Evolutionary conservation across 306 rosid genomes (phyloP), one percentile per base, ranked within the genome.

Genomic region (Adenanthera pavonina): DNA sequence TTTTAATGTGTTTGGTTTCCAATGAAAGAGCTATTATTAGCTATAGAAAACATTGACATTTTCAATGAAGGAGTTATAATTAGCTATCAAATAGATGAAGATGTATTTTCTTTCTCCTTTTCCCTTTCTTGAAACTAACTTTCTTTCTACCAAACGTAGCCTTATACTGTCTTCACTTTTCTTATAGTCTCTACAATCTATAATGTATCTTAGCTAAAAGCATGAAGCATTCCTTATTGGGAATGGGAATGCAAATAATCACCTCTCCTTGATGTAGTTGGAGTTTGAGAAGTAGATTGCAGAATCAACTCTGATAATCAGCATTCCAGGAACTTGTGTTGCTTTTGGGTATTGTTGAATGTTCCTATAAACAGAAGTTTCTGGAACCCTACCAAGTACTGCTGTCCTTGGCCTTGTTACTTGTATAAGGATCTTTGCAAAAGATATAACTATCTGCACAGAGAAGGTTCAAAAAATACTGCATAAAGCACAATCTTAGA

Each of bases 201-300:
- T 6, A 4, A 4, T 4, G 6, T 41, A 4, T 4, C 46, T 41
- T 7, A 41, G 46, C 46, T 41, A 41, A 3, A 41, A 38, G 41
- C 41, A 38, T 38, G 4, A 38, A 38, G 5, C 16, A 25, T 60
- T 60, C 9, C 65, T 20, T 9, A 59, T 25, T 20, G 38, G 19
- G 49, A 12, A 11, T 10, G 19, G 16, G 51, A 69, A 20, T 25
- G 36, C 0, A 20, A 44, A 12, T 8, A 53, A 35, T 7, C 62
- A 94, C 98, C 97, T 92, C 77, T 95, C 99, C 79, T 90, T 91
- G 53, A 95, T 72, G 4, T 91, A 93, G 89, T 95, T 91, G 71
- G 93, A 88, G 68, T 95, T 95, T 54, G 99, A 89, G 83, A 95
- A 95, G 86, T 95, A 93, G 75, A 95, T 87, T 1, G 99, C 91